A percentile compares a stretch with the other conserved stretches of the same genome.
These are phyloP conservation scores for Anthracocystis panici-leucophaei DNA, from an alignment of 1,284 basidiomycete genomes.

Conservation along the genomic window DNA sequence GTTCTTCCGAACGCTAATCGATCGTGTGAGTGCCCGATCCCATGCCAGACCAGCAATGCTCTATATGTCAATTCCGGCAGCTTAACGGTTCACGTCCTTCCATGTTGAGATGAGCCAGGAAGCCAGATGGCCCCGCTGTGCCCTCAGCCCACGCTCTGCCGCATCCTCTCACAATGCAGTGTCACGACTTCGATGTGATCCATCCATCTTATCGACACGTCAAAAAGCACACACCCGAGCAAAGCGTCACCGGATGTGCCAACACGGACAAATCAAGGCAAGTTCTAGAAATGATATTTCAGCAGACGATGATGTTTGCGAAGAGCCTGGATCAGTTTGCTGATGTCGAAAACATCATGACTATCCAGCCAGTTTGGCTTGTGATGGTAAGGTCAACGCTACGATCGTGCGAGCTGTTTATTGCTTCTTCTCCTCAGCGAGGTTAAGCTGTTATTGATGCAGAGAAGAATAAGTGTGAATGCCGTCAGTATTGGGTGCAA, in stretches of 20 bases:
- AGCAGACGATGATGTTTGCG: not conserved
- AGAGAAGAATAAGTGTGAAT: not conserved
- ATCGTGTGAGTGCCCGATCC: constrained; percentile 6
- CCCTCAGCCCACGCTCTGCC: too few species aligned
- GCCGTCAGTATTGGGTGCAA: not conserved
- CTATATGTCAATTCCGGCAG: not conserved
- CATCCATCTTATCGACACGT: too few species aligned
- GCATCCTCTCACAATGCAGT: too few species aligned
- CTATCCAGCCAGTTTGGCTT: not conserved
- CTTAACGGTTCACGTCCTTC: not conserved
- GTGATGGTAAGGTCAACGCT: not conserved
- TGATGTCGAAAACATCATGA: not conserved
- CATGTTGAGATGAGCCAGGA: too few species aligned
- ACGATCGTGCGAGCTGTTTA: constrained; percentile 23
- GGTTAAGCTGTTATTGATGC: constrained; percentile 39
- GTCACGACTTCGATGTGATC: too few species aligned
- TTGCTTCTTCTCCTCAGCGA: constrained; percentile 58
- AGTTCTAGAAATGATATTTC: constrained; percentile 3
- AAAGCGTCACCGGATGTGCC: not conserved
- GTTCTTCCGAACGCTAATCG: not conserved
- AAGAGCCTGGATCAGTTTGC: not conserved
- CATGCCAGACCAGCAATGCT: not conserved
- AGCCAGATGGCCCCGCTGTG: too few species aligned
- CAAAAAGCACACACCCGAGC: not conserved
- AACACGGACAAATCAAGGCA: not conserved